Evolutionary conservation across 306 rosid genomes (phyloP).

Genomic region (Sechiopsis laciniata): DNA sequence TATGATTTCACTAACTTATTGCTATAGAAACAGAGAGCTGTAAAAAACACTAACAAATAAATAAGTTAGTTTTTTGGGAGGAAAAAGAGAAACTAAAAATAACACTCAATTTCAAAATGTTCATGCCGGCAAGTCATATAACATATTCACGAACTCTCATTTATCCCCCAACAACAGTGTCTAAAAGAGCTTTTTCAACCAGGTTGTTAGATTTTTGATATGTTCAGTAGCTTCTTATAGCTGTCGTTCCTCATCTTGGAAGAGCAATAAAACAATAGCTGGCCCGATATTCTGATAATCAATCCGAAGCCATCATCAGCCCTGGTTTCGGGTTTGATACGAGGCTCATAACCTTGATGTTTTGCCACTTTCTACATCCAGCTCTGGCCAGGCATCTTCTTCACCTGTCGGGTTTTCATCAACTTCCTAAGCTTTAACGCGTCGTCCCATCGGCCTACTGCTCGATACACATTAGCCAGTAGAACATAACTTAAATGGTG

Average conservation of each 20-base stretch:
- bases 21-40: not conserved
- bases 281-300: not conserved
- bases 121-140: not conserved
- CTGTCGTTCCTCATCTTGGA: slow-evolving; percentile 8
- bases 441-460: slow-evolving; percentile 75
- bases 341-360: slow-evolving; percentile 26
- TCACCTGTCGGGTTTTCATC: slow-evolving; percentile 73
- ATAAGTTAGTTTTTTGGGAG: not conserved
- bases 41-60: not conserved
- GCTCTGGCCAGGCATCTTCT: slow-evolving; percentile 71
- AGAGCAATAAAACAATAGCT: not conserved
- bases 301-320: slow-evolving; percentile 10
- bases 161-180: not conserved
- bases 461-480: slow-evolving; percentile 65
- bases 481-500: slow-evolving; percentile 73
- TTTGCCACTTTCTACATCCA: slow-evolving; percentile 58
- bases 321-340: not conserved
- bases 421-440: slow-evolving; percentile 56
- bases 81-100: not conserved
- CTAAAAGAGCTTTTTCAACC: not conserved
- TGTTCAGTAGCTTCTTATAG: not conserved
- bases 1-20: not conserved
- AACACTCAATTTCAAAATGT: not conserved
- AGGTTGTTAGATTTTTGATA: not conserved
- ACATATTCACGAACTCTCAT: not conserved